A percentile compares a stretch with the other conserved stretches of the same genome.
Conservation (phyloP, 2,329 filamentous ascomycete genomes). For the Clonostachys chloroleuca region DNA sequence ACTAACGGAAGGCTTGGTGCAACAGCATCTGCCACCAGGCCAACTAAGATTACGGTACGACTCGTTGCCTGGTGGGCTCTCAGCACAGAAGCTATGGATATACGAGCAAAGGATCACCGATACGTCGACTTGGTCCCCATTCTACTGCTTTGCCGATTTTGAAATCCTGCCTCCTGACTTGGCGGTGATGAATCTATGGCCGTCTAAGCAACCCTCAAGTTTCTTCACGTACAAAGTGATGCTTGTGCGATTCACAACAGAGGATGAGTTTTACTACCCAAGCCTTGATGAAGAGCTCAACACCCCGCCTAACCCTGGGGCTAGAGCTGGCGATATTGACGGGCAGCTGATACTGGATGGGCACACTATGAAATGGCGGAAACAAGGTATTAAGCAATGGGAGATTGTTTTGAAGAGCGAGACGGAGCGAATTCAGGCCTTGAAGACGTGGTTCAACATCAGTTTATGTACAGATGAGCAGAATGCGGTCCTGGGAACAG, state of each 20-base stretch:
- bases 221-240: constrained; percentile 29
- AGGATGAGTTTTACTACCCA: constrained; percentile 11
- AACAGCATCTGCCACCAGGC: constrained; percentile 12
- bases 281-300: background rate
- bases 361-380: constrained; percentile 1
- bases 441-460: constrained; percentile 1
- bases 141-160: constrained; percentile 40
- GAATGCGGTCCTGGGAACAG: too few species aligned
- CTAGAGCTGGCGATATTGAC: constrained; percentile 1
- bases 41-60: constrained; percentile 22
- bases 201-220: constrained; percentile 19
- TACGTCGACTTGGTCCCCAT: constrained; percentile 27
- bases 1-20: background rate
- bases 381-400: background rate
- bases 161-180: constrained; percentile 33
- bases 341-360: background rate
- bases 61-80: background rate
- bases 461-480: too few species aligned
- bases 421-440: background rate
- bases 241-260: constrained; percentile 30
- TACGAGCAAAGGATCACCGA: constrained; percentile 12
- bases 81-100: constrained; percentile 11
- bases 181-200: constrained; percentile 28
- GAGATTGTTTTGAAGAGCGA: background rate
- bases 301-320: too few species aligned